Evolutionary conservation across 768 basidiomycete species (phyloP), one percentile per base, ranked within the genome.

Genomic region (Candolleomyces eurysporus): DNA sequence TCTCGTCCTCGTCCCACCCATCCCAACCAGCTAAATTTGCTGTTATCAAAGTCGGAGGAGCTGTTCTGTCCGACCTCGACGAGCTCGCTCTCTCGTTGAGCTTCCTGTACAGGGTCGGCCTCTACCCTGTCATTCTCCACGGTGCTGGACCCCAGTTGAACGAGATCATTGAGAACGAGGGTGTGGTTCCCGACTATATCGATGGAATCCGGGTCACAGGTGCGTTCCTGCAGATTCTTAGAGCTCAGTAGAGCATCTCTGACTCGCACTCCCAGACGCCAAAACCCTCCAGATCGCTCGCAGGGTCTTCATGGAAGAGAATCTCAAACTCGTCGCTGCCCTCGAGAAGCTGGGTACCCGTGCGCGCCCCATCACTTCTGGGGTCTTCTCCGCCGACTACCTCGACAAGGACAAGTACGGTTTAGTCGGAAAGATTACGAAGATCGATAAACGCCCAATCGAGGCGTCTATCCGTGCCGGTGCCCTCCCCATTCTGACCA

Each of bases 1-100:
- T 99, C 73, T 94, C 94, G 10, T 90, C 92, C n/a, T 89, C 94
- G 21, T 92, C 93, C 7, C 89, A 95, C 68, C 86, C 90, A 2
- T 88, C 92, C 16, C 87, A 93, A 62, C 92, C 93, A 45, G 95
- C 95, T 63, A 96, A 94, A 74, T 97, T 97, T 69, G 95, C 94
- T 43, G 97, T 99, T 62, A 89, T 99, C 82, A 99, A 99, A 78
- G 88, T 99, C 67, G 97, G 97, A 62, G 97, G 97, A 51, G 96
- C 93, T 8, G 96, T 98, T 48, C 82, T 99, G 6, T 91, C 89
- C 68, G 86, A 98, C 62, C 78, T 98, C 57, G 91, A 98, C 64
- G 96, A 98, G 65, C 87, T 99, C 51, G 95, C 96, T 5, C 86
- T 96, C 55, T 96, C 92, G 64, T 82, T 99, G 67, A 96, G 94